Conservation (phyloP, 345 rosid species). For the Syzygium aromaticum region DNA sequence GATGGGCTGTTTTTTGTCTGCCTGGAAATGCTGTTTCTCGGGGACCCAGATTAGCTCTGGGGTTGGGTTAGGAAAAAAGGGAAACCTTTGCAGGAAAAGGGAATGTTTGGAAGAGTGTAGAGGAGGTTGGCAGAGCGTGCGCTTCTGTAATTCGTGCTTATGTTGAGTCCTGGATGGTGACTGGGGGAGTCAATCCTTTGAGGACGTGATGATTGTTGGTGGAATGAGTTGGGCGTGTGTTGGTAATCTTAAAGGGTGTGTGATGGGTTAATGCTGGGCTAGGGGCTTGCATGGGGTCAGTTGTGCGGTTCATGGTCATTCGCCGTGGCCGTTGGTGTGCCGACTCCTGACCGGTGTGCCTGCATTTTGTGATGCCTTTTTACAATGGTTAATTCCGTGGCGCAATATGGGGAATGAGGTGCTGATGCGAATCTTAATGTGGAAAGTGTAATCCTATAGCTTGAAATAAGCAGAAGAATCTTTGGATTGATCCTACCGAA, state of each 20-base stretch:
- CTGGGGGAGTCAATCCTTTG: not conserved
- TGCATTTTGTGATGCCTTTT: not conserved
- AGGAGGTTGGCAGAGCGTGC: not conserved
- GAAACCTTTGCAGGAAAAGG: not conserved
- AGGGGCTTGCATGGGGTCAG: not conserved
- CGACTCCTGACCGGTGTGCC: not conserved
- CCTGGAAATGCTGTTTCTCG: not conserved
- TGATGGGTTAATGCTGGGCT: not conserved
- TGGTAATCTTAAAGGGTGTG: not conserved
- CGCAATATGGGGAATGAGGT: not conserved
- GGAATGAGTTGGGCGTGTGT: not conserved
- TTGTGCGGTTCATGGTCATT: not conserved
- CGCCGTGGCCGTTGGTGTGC: not conserved
- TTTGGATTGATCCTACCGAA: not conserved
- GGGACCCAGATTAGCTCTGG: not conserved
- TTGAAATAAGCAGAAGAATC: not conserved
- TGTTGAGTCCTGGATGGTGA: not conserved
- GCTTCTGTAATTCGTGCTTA: not conserved
- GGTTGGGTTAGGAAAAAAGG: not conserved
- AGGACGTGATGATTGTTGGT: not conserved
- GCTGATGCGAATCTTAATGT: not conserved
- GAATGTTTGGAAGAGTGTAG: not conserved
- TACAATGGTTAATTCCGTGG: not conserved
- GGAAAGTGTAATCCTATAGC: not conserved
- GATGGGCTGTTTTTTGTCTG: not conserved